A percentile compares a stretch with the other conserved stretches of the same genome.
These are phyloP conservation scores for Alternaria novae-zelandiae DNA, from an alignment of 2,329 filamentous ascomycete species.

Conservation along the genomic window DNA sequence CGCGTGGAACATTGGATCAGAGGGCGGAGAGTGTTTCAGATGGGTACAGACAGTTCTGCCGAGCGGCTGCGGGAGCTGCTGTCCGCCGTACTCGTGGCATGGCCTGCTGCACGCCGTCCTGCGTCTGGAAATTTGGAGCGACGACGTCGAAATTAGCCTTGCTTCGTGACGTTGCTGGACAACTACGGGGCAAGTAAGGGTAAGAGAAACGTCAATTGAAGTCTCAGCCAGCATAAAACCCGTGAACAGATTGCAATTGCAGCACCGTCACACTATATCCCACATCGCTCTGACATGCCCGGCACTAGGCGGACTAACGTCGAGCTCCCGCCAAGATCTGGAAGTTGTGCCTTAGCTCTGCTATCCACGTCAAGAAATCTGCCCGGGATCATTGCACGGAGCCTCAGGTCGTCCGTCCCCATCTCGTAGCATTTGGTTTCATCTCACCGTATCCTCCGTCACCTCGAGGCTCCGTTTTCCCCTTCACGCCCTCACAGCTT, in stretches of 20 bases:
- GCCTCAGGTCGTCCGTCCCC: conserved; percentile 34
- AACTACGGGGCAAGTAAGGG: background rate
- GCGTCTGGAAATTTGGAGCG: conserved; percentile 10
- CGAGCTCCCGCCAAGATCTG: conserved; percentile 15
- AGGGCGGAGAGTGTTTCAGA: conserved; percentile 39
- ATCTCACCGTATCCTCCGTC: conserved; percentile 31
- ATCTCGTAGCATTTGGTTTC: conserved; percentile 32
- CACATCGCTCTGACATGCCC: conserved; percentile 4
- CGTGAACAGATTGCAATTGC: background rate
- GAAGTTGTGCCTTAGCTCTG: conserved; percentile 32
- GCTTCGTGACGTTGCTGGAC: background rate
- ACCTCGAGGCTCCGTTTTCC: conserved; percentile 23
- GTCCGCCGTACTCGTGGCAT: conserved; percentile 18
- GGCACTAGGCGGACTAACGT: conserved; percentile 10
- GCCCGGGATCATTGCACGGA: conserved; percentile 35
- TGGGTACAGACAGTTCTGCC: conserved; percentile 31
- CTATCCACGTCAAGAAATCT: conserved; percentile 42
- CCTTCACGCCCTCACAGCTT: conserved; percentile 26
- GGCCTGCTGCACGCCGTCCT: conserved; percentile 21
- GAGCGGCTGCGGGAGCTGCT: conserved; percentile 24
- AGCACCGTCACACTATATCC: background rate
- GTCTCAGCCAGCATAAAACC: background rate
- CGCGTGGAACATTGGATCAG: conserved; percentile 36
- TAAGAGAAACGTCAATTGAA: background rate
- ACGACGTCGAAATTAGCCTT: background rate